Base-by-base conservation (phyloP, 1,284 basidiomycete species). In the Leccinum subrobustum region DNA sequence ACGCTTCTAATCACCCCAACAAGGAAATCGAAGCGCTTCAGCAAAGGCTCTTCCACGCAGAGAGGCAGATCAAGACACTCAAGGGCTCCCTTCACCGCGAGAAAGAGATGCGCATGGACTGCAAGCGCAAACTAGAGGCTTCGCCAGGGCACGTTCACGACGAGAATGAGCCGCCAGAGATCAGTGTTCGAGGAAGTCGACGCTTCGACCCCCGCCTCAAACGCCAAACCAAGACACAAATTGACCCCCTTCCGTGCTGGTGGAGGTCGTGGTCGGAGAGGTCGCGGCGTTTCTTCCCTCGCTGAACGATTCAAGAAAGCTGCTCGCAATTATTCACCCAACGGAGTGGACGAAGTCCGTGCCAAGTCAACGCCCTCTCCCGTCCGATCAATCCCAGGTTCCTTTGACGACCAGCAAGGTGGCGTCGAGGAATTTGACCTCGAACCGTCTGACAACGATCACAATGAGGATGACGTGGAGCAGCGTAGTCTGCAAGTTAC, bases 11-110 rank as follows among this genome's bases (percentile, higher is more conserved):
- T 70, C 84, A 93, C 73, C 86, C 89, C 44, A 82, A 78, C 68
- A 91, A 89, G 70, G 91, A 93, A 73, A 85, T 92, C 51, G 92
- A 93, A 68, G 84, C 85, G 0, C 77, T 93, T 20, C 88, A 92
- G 63, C 88, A 92, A 67, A 81, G 87, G 29, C 80, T 94, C 39
- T 88, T 90, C 12, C 92, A 93, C 73, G 90, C 92, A 6, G 90
- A 93, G 69, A 78, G 91, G 58, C 89, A 92, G 69, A 89, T 95
- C 68, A 83, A 81, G 63, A 92, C 91, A 5, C 81, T 95, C 61
- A 90, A 92, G 70, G 84, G 86, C 51, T 87, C 87, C 1, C 71
- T 95, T 52, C 85, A 87, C 69, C 81, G 91, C 60, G 92, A 94
- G 79, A 93, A 93, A 75, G 88, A 90, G 77, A 74, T 86, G 64